Percentiles rank a stretch among this genome's conserved stretches.
Conservation (phyloP, 2,329 filamentous ascomycete genomes). For the Cladosporium oxysporum region DNA sequence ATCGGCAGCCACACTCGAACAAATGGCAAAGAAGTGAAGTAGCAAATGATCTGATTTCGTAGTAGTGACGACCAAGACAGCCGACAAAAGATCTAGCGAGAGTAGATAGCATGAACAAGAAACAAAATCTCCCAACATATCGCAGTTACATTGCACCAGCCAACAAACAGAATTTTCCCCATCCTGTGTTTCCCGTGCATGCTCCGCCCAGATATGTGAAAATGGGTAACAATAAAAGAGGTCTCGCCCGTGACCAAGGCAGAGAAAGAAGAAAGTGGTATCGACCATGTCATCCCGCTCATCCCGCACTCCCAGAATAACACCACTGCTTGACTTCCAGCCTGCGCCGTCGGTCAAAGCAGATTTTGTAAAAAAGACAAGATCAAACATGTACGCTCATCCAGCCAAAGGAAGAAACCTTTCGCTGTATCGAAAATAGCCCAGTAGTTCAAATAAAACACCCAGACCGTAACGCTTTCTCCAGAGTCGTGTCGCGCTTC, state of each 20-base stretch:
- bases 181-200: conserved; percentile 20
- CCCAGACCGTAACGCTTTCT: conserved; percentile 23
- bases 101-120: neutral
- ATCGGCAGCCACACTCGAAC: neutral
- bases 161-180: conserved; percentile 8
- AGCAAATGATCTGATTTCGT: conserved; percentile 8
- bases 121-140: conserved; percentile 10
- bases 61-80: neutral
- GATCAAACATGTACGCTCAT: conserved; percentile 18
- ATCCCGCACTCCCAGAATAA: conserved; percentile 8
- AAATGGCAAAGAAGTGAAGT: neutral
- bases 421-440: conserved; percentile 21
- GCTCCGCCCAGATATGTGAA: conserved; percentile 5
- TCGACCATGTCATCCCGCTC: conserved; percentile 14
- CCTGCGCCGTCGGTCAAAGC: conserved; percentile 5
- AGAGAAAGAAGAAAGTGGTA: conserved; percentile 23
- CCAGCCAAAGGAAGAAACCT: conserved; percentile 14
- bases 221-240: conserved; percentile 9
- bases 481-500: conserved; percentile 20
- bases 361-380: conserved; percentile 16
- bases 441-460: conserved; percentile 21
- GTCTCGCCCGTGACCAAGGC: conserved; percentile 21
- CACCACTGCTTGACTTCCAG: conserved; percentile 16
- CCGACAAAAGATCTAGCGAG: conserved; percentile 8
- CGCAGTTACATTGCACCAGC: conserved; percentile 11